Evolutionary conservation across 2,329 filamentous ascomycete species (phyloP).

Genomic region (Ceratocystis variospora): DNA sequence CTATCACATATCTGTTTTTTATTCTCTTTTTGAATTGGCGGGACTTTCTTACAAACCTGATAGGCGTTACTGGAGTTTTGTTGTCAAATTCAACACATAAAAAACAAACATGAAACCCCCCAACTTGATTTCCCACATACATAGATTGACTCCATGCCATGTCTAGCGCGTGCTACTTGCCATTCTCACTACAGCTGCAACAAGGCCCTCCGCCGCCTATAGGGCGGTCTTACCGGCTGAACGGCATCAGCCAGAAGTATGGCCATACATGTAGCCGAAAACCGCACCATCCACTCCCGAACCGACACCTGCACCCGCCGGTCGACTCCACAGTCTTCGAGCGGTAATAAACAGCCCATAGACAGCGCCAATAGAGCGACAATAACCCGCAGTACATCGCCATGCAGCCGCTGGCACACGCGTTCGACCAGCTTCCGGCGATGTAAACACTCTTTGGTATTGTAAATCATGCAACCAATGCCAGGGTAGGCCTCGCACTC

Average conservation of each 20-base stretch:
- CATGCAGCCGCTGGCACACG: neutral
- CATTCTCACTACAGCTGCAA: neutral
- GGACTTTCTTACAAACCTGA: slow-evolving; percentile 17
- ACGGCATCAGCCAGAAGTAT: neutral
- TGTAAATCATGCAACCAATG: slow-evolving; percentile 42
- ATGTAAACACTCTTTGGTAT: slow-evolving; percentile 36
- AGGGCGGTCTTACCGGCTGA: neutral
- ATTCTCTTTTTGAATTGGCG: slow-evolving; percentile 13
- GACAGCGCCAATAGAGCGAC: neutral
- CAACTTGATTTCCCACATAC: neutral
- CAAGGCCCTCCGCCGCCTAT: neutral
- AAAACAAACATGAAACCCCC: slow-evolving; percentile 11
- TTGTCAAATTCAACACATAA: slow-evolving; percentile 15
- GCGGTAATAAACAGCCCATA: neutral
- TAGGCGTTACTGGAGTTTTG: slow-evolving; percentile 19
- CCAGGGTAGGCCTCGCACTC: slow-evolving; percentile 47
- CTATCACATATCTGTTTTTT: slow-evolving; percentile 2
- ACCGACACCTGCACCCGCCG: neutral
- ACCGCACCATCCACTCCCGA: slow-evolving; percentile 3
- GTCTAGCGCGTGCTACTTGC: neutral
- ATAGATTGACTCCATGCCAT: neutral
- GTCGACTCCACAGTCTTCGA: neutral
- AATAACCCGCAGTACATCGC: slow-evolving; percentile 2
- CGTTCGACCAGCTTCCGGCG: slow-evolving; percentile 22
- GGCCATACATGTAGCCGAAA: neutral